Percentiles rank a stretch among this genome's conserved stretches.
Evolutionary conservation across 768 basidiomycete genomes (phyloP).

Genomic region (Suillus americanus): DNA sequence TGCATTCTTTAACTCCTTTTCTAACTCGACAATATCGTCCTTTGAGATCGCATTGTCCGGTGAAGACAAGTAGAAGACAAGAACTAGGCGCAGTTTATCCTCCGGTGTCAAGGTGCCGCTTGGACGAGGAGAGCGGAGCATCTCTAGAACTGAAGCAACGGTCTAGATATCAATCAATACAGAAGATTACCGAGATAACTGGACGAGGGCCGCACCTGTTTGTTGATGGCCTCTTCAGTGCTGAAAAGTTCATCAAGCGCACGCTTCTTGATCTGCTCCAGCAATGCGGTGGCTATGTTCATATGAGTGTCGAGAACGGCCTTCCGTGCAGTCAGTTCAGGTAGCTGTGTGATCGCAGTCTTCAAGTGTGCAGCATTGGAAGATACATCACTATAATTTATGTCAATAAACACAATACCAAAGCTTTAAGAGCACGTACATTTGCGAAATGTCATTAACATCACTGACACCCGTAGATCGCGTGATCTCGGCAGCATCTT

Average conservation of each 20-base stretch:
- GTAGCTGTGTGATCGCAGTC: constrained; percentile 94
- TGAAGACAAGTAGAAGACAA: constrained; percentile 93
- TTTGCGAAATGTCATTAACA: constrained; percentile 90
- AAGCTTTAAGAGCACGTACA: constrained; percentile 51
- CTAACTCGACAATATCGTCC: constrained; percentile 86
- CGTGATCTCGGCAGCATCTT: constrained; percentile 96
- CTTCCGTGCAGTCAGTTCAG: constrained; percentile 95
- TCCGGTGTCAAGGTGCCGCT: constrained; percentile 65
- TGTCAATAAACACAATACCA: constrained; percentile 9
- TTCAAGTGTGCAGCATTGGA: constrained; percentile 94
- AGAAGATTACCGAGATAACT: neutral
- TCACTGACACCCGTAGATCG: constrained; percentile 95
- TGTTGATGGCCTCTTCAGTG: constrained; percentile 86
- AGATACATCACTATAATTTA: constrained; percentile 68
- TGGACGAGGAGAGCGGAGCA: constrained; percentile 71
- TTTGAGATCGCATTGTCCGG: constrained; percentile 79
- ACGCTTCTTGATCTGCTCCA: constrained; percentile 94
- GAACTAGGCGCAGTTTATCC: constrained; percentile 91
- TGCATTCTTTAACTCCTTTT: constrained; percentile 79
- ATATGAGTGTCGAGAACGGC: constrained; percentile 97
- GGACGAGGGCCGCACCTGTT: constrained; percentile 55
- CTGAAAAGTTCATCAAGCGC: constrained; percentile 98
- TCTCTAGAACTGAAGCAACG: constrained; percentile 78
- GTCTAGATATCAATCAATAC: constrained; percentile 43
- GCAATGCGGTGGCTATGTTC: constrained; percentile 95